Evolutionary conservation across 176 grass and related monocot genomes (phyloP).

Genomic region (Rhynchospora breviuscula): DNA sequence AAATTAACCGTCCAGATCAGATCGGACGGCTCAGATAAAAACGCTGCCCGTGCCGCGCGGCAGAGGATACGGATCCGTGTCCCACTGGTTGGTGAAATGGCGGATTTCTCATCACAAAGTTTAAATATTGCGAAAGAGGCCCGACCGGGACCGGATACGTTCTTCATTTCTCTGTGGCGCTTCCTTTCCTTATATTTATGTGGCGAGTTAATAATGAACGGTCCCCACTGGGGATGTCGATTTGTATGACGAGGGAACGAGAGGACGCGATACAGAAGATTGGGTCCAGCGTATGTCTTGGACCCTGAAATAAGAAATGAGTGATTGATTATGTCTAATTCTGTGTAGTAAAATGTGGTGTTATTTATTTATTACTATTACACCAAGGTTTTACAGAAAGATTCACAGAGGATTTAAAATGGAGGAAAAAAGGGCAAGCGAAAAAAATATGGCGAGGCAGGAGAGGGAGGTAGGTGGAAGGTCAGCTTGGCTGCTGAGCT

Average conservation of each 20-base stretch:
- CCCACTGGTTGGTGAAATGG: slow-evolving; percentile 18
- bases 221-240: not conserved
- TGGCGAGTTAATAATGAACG: not conserved
- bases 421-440: not conserved
- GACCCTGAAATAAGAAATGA: not conserved
- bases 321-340: not conserved
- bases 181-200: not conserved
- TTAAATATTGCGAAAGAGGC: not conserved
- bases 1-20: too few relatives aligned
- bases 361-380: not conserved
- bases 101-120: not conserved
- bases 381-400: not conserved
- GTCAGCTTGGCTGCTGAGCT: slow-evolving; percentile 28
- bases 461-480: slow-evolving; percentile 16
- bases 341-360: not conserved
- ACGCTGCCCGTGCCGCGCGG: too few relatives aligned
- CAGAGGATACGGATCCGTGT: too few relatives aligned
- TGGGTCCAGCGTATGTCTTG: not conserved
- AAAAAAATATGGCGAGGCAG: not conserved
- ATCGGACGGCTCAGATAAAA: too few relatives aligned
- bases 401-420: not conserved
- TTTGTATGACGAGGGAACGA: not conserved
- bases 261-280: not conserved
- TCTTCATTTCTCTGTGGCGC: not conserved
- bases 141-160: not conserved